A percentile compares a stretch with the other conserved stretches of the same genome.
Conservation (phyloP, 345 rosid species). For the Geranium rotundifolium region DNA sequence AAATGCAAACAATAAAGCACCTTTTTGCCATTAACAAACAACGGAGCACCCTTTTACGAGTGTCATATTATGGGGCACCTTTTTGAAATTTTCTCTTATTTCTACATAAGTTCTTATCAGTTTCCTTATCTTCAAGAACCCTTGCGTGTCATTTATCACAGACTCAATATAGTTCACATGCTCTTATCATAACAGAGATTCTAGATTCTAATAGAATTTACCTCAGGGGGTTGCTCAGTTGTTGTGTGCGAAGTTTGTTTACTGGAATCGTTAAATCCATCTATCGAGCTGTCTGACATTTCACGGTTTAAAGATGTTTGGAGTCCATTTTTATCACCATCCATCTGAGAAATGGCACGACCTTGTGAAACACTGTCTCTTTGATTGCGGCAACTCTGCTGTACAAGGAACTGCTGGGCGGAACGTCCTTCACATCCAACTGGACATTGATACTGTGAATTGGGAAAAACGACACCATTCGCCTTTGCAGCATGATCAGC, state of each 20-base stretch:
- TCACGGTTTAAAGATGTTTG: constrained; percentile 19
- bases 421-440: constrained; percentile 19
- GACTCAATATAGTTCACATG: background rate
- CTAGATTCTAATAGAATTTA: constrained; percentile 12
- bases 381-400: constrained; percentile 23
- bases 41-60: no score
- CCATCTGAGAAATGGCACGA: constrained; percentile 18
- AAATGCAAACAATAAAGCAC: no score
- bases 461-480: background rate
- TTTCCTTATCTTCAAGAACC: background rate
- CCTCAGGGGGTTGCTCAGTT: constrained; percentile 27
- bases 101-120: no score
- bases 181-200: background rate
- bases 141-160: background rate
- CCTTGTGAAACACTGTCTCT: constrained; percentile 15
- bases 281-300: constrained; percentile 21
- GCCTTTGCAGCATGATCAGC: constrained; percentile 9
- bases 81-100: no score
- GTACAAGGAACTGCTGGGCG: constrained; percentile 20
- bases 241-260: constrained; percentile 19
- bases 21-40: no score
- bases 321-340: constrained; percentile 16
- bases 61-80: no score
- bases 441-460: no score
- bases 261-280: constrained; percentile 21